Percentiles rank a stretch among this genome's conserved stretches.
phyloP scores from a whole-genome alignment of 2,329 filamentous ascomycete species.

The Ophiostoma ips region DNA sequence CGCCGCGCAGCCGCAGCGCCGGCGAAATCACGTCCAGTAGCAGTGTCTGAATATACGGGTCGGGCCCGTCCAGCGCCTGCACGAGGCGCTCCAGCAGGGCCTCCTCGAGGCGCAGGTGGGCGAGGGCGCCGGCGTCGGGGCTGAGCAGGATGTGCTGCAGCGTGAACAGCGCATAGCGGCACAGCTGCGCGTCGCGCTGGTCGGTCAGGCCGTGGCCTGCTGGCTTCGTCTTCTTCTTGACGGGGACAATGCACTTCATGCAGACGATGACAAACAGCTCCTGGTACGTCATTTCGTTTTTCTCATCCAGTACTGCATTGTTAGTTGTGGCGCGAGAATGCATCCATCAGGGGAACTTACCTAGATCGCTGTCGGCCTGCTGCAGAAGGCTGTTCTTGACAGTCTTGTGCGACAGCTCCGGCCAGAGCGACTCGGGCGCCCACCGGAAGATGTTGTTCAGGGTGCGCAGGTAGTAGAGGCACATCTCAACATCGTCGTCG shows the following conservation, averaged over 20 bases:
- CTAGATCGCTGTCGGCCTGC: slow-evolving; percentile 29
- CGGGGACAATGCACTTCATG: slow-evolving; percentile 43
- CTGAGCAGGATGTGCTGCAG: slow-evolving; percentile 56
- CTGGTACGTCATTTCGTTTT: slow-evolving; percentile 45
- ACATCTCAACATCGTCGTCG: slow-evolving; percentile 62
- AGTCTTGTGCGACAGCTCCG: slow-evolving; percentile 50
- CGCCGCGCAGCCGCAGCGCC: slow-evolving; percentile 51
- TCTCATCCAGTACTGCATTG: slow-evolving; percentile 25
- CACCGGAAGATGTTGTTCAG: slow-evolving; percentile 59
- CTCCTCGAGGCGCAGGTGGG: slow-evolving; percentile 54
- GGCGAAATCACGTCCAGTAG: slow-evolving; percentile 67
- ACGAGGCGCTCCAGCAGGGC: slow-evolving; percentile 55
- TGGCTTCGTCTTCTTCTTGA: slow-evolving; percentile 13
- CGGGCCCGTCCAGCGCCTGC: slow-evolving; percentile 44
- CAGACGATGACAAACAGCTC: slow-evolving; percentile 55
- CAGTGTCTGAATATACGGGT: slow-evolving; percentile 60
- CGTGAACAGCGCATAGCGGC: slow-evolving; percentile 55
- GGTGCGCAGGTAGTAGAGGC: slow-evolving; percentile 63
- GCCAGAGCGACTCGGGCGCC: slow-evolving; percentile 56
- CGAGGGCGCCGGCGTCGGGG: slow-evolving; percentile 44
- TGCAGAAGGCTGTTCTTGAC: slow-evolving; percentile 33
- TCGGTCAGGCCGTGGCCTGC: slow-evolving; percentile 24
- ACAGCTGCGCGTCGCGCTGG: slow-evolving; percentile 48
- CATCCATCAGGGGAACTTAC: too few species aligned
- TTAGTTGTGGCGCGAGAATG: too few species aligned